A percentile compares a stretch with the other conserved stretches of the same genome.
Evolutionary conservation across 192 early-diverging fungal genomes (phyloP).

Genomic region (Gigaspora rosea): DNA sequence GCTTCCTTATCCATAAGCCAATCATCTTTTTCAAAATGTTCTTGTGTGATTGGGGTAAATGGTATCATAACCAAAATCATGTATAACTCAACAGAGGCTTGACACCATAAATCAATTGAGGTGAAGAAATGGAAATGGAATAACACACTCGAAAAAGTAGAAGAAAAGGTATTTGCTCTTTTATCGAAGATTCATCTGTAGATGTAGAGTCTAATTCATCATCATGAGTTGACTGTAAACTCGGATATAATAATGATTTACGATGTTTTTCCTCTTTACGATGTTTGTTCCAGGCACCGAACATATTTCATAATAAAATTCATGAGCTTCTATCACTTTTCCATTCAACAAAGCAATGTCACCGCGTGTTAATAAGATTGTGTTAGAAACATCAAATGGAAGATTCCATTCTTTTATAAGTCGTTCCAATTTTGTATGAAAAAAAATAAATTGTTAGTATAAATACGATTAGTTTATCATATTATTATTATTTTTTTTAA

Average conservation of each 20-base stretch:
- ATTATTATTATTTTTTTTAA: background rate
- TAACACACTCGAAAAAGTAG: slow-evolving; percentile 4
- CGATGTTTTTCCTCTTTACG: background rate
- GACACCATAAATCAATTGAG: background rate
- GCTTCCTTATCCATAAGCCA: background rate
- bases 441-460: background rate
- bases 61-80: slow-evolving; percentile 10
- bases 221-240: background rate
- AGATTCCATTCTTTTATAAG: slow-evolving; percentile 13
- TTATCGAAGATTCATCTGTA: background rate
- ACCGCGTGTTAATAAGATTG: slow-evolving; percentile 10
- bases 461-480: background rate
- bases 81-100: background rate
- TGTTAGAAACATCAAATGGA: slow-evolving; percentile 8
- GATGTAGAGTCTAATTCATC: background rate
- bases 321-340: background rate
- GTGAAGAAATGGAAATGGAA: slow-evolving; percentile 10
- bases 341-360: background rate
- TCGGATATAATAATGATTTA: background rate
- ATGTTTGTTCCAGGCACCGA: background rate
- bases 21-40: slow-evolving; percentile 25
- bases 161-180: background rate
- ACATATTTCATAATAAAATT: background rate
- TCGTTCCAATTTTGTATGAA: slow-evolving; percentile 1
- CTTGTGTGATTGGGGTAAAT: background rate